Evolutionary conservation across 2,329 filamentous ascomycete genomes (phyloP).

Genomic region (Colletotrichum graminicola): DNA sequence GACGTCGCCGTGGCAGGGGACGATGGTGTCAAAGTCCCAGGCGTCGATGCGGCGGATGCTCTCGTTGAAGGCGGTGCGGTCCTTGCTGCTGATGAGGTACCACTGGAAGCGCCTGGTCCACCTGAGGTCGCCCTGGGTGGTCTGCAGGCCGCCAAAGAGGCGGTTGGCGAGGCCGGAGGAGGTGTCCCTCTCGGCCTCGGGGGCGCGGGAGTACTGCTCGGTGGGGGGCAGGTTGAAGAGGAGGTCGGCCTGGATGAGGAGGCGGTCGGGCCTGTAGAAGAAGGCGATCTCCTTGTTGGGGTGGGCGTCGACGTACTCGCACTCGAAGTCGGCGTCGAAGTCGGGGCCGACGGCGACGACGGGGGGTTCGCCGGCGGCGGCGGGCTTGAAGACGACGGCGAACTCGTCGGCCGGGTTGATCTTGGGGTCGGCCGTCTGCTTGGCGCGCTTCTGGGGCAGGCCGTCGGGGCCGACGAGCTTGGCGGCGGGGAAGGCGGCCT

Average conservation of each 20-base stretch:
- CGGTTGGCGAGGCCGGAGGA: constrained; percentile 46
- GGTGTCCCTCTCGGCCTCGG: constrained; percentile 57
- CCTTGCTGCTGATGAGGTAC: constrained; percentile 73
- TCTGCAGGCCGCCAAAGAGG: constrained; percentile 64
- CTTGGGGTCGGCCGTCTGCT: constrained; percentile 66
- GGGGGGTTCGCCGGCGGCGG: too few relatives aligned
- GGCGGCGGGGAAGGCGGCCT: constrained; percentile 80
- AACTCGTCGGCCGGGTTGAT: constrained; percentile 63
- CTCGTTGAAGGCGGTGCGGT: constrained; percentile 77
- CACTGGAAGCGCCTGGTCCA: constrained; percentile 86
- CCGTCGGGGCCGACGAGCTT: constrained; percentile 86
- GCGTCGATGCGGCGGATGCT: constrained; percentile 76
- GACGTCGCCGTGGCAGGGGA: constrained; percentile 94
- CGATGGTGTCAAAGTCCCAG: constrained; percentile 88
- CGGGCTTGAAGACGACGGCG: constrained; percentile 74
- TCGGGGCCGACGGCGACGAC: constrained; percentile 76
- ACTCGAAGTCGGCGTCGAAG: constrained; percentile 89
- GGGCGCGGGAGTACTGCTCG: constrained; percentile 82
- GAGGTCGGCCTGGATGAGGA: constrained; percentile 89
- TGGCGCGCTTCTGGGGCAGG: constrained; percentile 83
- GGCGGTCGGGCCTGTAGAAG: constrained; percentile 80
- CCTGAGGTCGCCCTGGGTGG: constrained; percentile 71
- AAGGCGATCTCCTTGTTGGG: constrained; percentile 91
- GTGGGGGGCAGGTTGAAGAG: constrained; percentile 90
- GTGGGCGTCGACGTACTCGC: constrained; percentile 85